These are phyloP conservation scores for Tolypocladium endophyticum DNA, from an alignment of 2,329 filamentous ascomycete species.

Conservation along the genomic window DNA sequence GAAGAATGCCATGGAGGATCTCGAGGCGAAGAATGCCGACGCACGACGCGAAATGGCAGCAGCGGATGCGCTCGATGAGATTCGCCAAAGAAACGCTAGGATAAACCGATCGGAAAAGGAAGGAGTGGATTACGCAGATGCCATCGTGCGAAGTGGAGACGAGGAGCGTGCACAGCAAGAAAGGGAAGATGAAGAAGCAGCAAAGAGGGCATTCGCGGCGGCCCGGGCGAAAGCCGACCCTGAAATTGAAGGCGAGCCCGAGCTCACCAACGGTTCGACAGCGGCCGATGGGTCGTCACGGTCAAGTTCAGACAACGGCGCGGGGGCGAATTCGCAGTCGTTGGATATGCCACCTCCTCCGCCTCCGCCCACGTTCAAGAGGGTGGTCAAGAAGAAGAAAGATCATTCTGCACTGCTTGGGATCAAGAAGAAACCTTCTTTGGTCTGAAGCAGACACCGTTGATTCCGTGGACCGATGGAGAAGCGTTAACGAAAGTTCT, in stretches of 20 bases:
- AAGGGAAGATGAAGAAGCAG: constrained; percentile 73
- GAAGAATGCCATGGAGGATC: constrained; percentile 84
- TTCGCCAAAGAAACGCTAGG: constrained; percentile 80
- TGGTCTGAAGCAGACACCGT: constrained; percentile 29
- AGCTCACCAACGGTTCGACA: constrained; percentile 4
- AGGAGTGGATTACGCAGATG: constrained; percentile 48
- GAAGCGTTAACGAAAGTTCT: background rate
- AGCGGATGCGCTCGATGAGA: constrained; percentile 91
- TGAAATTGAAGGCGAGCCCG: constrained; percentile 13
- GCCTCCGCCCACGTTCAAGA: constrained; percentile 54
- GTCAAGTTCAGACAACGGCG: background rate
- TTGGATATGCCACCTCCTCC: constrained; percentile 14
- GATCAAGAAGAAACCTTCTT: constrained; percentile 71
- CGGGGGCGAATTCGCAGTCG: background rate
- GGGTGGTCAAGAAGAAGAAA: constrained; percentile 79
- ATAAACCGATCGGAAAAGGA: constrained; percentile 67
- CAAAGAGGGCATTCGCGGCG: constrained; percentile 64
- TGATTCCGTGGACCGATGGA: background rate
- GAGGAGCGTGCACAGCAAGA: constrained; percentile 57
- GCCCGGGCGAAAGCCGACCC: constrained; percentile 44
- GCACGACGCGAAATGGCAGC: constrained; percentile 94
- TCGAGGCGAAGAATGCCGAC: constrained; percentile 89
- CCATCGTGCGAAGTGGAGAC: constrained; percentile 43
- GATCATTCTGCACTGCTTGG: constrained; percentile 64
- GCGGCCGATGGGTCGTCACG: background rate